Base-by-base conservation (phyloP, 2,329 filamentous ascomycete genomes). In the Epichloe gansuensis region DNA sequence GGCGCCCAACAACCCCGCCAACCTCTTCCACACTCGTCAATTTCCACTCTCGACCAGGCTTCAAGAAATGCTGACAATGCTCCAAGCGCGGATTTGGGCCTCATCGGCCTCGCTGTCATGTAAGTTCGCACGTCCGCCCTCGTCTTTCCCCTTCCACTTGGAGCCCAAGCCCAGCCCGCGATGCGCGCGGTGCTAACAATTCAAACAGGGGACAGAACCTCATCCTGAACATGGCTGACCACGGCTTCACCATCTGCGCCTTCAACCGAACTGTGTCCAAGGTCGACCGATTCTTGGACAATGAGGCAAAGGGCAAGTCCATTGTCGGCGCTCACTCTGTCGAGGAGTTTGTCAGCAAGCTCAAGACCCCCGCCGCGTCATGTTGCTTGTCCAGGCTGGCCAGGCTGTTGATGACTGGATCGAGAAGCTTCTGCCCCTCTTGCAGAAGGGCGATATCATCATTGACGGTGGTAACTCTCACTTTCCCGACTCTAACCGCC, bases 341-440 rank as follows among this genome's bases (percentile, higher is more conserved):
- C 70, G 81, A 95, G 79, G 93, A 98, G 75, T 96, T 98, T 70
- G 82, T 91, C 68, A 75, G 82, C 74, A 96, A 96, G 83, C 87
- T 98, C 71, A 97, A 97, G 88, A 88, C 81, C 67, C 93, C 67
- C 89, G 93, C 66, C 87, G 91, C 66, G 83, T 98, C 74, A 98
- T 98, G 93, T 83, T 98, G 67, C 86, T 98, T 63, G 93, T 98
- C 75, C 94, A 96, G 86, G 93, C 93, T 65, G 93, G 93, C 68
- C 88, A 93, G 80, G 86, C 93, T 59, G 93, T 98, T 63, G 93
- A 98, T 72, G 88, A 95, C 78, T 97, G 95, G 85, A 97, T 98
- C 67, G 90, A 96, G 81, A 84, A 85, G 63, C 85, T 98, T 61
- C 80, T 97, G 57, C 89, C 86, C 60, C 82, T 87, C 68, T 77